Evolutionary conservation across 306 rosid genomes (phyloP).

Genomic region (Malus sylvestris): DNA sequence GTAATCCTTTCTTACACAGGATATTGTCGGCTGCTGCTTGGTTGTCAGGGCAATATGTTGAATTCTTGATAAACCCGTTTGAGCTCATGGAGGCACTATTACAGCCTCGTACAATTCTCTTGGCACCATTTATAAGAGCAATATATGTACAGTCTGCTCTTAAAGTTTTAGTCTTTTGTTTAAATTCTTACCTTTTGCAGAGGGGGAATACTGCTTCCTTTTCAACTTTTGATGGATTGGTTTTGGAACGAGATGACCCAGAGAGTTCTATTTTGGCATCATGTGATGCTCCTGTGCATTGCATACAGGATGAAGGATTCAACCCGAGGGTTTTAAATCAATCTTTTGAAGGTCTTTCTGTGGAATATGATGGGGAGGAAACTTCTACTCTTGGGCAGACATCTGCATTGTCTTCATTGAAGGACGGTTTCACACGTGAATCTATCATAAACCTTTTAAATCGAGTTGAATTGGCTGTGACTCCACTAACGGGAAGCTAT

Average conservation of each 20-base stretch:
- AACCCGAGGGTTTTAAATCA: conserved; percentile 40
- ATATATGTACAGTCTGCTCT: conserved; percentile 78
- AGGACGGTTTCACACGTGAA: conserved; percentile 31
- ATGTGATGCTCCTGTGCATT: conserved; percentile 16
- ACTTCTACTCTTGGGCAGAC: conserved; percentile 23
- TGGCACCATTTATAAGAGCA: conserved; percentile 68
- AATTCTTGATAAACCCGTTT: conserved; percentile 53
- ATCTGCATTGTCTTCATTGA: conserved; percentile 18
- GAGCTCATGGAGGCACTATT: conserved; percentile 83
- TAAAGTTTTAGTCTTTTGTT: conserved; percentile 55
- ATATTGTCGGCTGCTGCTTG: conserved; percentile 84
- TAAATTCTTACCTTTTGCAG: conserved; percentile 48
- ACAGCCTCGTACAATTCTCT: conserved; percentile 82
- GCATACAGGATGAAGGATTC: conserved; percentile 44
- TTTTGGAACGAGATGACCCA: conserved; percentile 14
- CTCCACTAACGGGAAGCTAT: conserved; percentile 49
- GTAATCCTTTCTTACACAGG: conserved; percentile 64
- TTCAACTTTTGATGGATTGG: conserved; percentile 23
- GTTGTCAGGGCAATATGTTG: conserved; percentile 77
- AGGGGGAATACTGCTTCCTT: conserved; percentile 21
- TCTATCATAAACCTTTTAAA: conserved; percentile 44
- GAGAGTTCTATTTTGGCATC: conserved; percentile 36
- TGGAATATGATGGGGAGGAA: conserved; percentile 24
- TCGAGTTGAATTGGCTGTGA: conserved; percentile 46
- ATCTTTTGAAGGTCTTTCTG: conserved; percentile 31